Conservation (phyloP, 148 eudicot genomes). For the Heliamphora exappendiculata region DNA sequence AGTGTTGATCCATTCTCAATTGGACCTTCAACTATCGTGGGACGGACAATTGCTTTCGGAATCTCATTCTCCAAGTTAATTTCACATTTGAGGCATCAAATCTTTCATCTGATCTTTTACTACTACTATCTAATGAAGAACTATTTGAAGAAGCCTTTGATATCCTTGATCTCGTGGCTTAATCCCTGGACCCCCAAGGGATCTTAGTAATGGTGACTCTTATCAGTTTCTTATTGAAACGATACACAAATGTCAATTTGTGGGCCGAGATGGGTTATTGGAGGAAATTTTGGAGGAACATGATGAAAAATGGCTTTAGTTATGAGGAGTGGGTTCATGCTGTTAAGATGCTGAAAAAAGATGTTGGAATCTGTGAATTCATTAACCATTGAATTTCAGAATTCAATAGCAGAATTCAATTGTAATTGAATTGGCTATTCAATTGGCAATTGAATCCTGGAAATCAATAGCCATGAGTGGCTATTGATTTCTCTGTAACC, state of each 20-base stretch:
- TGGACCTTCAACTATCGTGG: constrained; percentile 71
- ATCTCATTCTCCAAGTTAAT: constrained; percentile 73
- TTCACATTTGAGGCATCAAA: constrained; percentile 52
- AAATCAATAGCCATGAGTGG: too few relatives aligned
- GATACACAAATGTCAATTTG: constrained; percentile 70
- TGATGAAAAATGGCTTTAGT: constrained; percentile 71
- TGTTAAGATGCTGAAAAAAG: constrained; percentile 83
- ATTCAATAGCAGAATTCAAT: too few relatives aligned
- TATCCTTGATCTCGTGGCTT: constrained; percentile 68
- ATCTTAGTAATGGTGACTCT: constrained; percentile 66
- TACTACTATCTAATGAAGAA: constrained; percentile 22
- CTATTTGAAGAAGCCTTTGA: constrained; percentile 25
- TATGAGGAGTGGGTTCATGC: constrained; percentile 98
- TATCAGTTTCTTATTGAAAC: constrained; percentile 60
- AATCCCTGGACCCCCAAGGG: constrained; percentile 92
- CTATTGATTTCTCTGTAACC: too few relatives aligned
- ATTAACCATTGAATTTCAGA: too few relatives aligned
- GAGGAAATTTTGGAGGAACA: constrained; percentile 92
- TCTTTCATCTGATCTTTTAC: constrained; percentile 28
- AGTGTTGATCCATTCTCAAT: constrained; percentile 59
- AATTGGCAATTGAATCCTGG: too few relatives aligned
- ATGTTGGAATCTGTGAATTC: too few relatives aligned
- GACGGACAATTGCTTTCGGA: constrained; percentile 80
- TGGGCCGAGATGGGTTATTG: constrained; percentile 79
- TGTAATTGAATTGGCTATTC: too few relatives aligned